phyloP scores from a whole-genome alignment of 805 yeast species.

The Maudiozyma turicensis region DNA sequence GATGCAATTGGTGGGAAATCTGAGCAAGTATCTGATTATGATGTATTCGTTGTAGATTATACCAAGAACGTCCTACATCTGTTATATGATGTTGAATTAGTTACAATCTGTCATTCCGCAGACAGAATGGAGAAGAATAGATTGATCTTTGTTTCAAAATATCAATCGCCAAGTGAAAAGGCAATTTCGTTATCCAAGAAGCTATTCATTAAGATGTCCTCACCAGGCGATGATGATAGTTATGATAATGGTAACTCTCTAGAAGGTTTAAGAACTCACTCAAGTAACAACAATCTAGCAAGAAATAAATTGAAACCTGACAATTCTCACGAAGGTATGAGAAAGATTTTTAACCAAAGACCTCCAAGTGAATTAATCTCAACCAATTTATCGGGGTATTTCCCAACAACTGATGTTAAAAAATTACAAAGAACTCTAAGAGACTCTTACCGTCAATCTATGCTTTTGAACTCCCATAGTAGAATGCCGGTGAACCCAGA shows the following conservation, averaged over 20 bases:
- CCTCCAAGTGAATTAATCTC: constrained; percentile 92
- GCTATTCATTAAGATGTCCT: constrained; percentile 25
- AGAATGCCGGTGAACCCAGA: constrained; percentile 24
- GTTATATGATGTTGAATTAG: constrained; percentile 69
- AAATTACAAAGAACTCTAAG: constrained; percentile 72
- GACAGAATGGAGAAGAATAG: constrained; percentile 64
- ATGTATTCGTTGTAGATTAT: constrained; percentile 48
- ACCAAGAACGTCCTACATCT: constrained; percentile 33
- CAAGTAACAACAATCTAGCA: neutral
- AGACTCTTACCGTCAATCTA: constrained; percentile 74
- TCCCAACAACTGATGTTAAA: constrained; percentile 70
- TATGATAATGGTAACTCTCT: neutral
- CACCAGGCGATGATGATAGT: neutral
- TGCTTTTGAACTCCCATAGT: constrained; percentile 33
- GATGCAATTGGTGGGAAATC: constrained; percentile 19
- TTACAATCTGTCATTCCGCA: constrained; percentile 70
- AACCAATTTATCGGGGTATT: constrained; percentile 78
- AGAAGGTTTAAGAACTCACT: neutral
- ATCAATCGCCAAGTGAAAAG: constrained; percentile 51
- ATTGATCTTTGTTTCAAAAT: constrained; percentile 53
- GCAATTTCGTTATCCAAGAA: constrained; percentile 50
- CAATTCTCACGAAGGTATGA: constrained; percentile 22
- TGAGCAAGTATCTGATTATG: constrained; percentile 35
- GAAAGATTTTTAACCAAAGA: constrained; percentile 66
- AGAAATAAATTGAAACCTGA: constrained; percentile 11